Evolutionary conservation across 2,329 filamentous ascomycete genomes (phyloP).

Genomic region (Cylindrodendrum hubeiense): DNA sequence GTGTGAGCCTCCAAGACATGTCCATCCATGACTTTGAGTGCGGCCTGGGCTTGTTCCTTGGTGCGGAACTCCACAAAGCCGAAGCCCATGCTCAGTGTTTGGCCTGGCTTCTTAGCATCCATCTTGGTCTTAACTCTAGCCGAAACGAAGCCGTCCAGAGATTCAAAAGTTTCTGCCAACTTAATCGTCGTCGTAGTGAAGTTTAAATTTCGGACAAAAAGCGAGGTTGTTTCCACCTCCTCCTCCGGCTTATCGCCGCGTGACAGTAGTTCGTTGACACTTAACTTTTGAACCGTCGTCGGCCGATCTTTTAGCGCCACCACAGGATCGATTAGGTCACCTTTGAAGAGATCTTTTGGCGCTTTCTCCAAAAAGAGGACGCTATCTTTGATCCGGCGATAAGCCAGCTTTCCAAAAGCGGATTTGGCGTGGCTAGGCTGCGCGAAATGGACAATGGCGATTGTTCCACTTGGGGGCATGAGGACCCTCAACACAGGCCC

Average conservation of each 20-base stretch:
- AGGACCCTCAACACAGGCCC: constrained; percentile 85
- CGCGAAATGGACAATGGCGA: constrained; percentile 91
- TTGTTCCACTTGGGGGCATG: constrained; percentile 93
- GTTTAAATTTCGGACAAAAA: constrained; percentile 95
- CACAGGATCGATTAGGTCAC: constrained; percentile 46
- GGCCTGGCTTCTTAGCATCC: constrained; percentile 89
- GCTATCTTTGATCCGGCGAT: constrained; percentile 90
- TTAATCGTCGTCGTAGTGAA: constrained; percentile 86
- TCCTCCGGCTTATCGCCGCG: constrained; percentile 65
- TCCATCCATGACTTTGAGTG: constrained; percentile 88
- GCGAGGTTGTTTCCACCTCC: constrained; percentile 75
- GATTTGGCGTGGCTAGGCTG: constrained; percentile 83
- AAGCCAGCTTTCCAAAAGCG: constrained; percentile 88
- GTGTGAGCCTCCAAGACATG: constrained; percentile 89
- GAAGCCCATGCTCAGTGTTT: constrained; percentile 96
- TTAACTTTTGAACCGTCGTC: constrained; percentile 70
- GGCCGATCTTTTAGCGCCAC: constrained; percentile 51
- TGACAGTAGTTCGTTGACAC: constrained; percentile 76
- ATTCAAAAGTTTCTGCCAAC: constrained; percentile 81
- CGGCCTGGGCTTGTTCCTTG: constrained; percentile 82
- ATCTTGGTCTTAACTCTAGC: constrained; percentile 93
- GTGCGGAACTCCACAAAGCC: constrained; percentile 92
- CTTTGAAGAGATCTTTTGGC: constrained; percentile 81
- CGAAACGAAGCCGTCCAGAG: constrained; percentile 88
- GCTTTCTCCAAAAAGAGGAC: constrained; percentile 95